phyloP scores from a whole-genome alignment of 2,329 filamentous ascomycete genomes.

The Aureobasidium sp. region DNA sequence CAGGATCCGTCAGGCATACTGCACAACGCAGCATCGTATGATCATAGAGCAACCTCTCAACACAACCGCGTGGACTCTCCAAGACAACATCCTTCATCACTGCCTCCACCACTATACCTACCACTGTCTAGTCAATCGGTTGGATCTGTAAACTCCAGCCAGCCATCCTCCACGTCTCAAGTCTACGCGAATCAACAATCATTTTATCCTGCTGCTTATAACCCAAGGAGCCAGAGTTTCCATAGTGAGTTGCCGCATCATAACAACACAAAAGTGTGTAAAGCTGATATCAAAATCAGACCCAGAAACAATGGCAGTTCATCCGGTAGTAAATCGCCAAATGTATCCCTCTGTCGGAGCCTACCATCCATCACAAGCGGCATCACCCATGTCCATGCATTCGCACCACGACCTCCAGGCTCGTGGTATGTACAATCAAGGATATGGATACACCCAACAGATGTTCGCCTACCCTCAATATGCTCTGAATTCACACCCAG shows the following conservation, averaged over 20 bases:
- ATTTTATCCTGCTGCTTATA: constrained; percentile 69
- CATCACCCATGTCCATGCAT: constrained; percentile 86
- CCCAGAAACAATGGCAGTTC: constrained; percentile 60
- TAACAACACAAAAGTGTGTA: neutral
- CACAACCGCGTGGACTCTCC: constrained; percentile 8
- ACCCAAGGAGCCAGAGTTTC: constrained; percentile 77
- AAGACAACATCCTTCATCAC: neutral
- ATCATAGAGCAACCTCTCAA: neutral
- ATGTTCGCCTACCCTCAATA: constrained; percentile 66
- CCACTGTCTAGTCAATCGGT: neutral
- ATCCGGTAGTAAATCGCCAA: constrained; percentile 57
- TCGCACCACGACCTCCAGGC: constrained; percentile 84
- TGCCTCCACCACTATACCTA: constrained; percentile 2
- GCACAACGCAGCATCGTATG: constrained; percentile 1
- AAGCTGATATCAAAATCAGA: constrained; percentile 48
- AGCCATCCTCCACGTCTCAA: constrained; percentile 23
- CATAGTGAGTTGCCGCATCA: constrained; percentile 58
- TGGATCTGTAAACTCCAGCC: neutral
- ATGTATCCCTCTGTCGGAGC: constrained; percentile 68
- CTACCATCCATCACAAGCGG: constrained; percentile 92
- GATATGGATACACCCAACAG: constrained; percentile 68
- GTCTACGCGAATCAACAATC: constrained; percentile 73
- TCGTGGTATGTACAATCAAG: constrained; percentile 75
- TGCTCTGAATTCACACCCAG: constrained; percentile 45
- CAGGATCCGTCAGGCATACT: neutral